Base-by-base conservation (phyloP, 108 stramenopile genomes). In the Chaetoceros muelleri region DNA sequence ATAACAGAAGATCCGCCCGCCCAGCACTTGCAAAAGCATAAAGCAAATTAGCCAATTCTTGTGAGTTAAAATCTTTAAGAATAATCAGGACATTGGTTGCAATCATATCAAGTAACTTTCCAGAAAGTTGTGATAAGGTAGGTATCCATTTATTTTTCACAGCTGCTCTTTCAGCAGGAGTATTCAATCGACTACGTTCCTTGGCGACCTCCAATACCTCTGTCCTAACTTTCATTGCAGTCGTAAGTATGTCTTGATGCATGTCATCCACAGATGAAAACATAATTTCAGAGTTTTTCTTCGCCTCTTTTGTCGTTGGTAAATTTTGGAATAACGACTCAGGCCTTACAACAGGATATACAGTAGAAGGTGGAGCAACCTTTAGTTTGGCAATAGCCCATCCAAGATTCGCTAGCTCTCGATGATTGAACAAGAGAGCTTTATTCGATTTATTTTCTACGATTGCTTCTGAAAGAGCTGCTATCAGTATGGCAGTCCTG, bases 351-450 rank as follows among this genome's bases (percentile, higher is more conserved):
- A 87, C 24, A 7, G 79, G 72, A 54, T 76, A 59, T 0, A 71
- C 77, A 0, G 44, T 63, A 26, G 40, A 44, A 16, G 87, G 87
- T 8, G 87, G 87, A 19, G 61, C 69, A 30, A 90, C 50, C 10
- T 74, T 66, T 19, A 90, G 60, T 56, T 90, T 90, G 21, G 89
- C 84, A 27, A 90, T 57, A 24, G 79, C 89, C 89, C 89, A 90
- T 23, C 66, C 81, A 47, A 82, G 69, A 52, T 90, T 90, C 51
- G 82, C 72, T 51, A 81, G 61, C 63, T 90, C 85, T 8, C 85
- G 57, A 20, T 73, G 61, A 18, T 58, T 54, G 76, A 90, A 84
- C 40, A 3, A 26, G 7, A 68, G 60, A 10, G 67, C 56, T 2
- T 50, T n/a, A 3, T n/a, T 53, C 3, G 60, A 16, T 53, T 69